Conservation (phyloP, 495 filamentous ascomycete genomes). For the Penicillium desertorum region DNA sequence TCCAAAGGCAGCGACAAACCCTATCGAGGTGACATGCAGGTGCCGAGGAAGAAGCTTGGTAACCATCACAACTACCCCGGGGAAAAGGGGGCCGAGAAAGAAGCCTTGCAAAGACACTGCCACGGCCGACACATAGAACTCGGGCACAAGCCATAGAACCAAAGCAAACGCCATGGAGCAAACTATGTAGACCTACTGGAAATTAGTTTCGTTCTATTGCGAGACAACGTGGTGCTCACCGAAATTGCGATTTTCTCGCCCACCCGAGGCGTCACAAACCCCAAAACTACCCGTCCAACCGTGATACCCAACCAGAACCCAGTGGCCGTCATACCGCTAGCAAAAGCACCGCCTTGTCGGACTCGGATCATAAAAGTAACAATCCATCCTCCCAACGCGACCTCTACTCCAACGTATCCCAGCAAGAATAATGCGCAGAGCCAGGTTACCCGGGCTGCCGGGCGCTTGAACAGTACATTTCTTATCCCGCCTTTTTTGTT, state of each 20-base stretch:
- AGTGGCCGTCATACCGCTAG: constrained; percentile 61
- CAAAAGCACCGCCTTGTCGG: constrained; percentile 53
- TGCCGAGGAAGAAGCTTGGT: constrained; percentile 77
- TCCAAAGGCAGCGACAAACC: constrained; percentile 80
- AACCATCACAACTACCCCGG: constrained; percentile 73
- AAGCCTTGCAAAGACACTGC: constrained; percentile 69
- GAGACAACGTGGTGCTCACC: constrained; percentile 29
- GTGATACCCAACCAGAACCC: constrained; percentile 70
- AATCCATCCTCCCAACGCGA: constrained; percentile 74
- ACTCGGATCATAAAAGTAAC: constrained; percentile 64
- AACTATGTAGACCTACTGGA: constrained; percentile 49
- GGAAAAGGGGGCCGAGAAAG: constrained; percentile 67
- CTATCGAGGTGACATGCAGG: constrained; percentile 78
- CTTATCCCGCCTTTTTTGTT: constrained; percentile 50
- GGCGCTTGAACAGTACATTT: constrained; percentile 53
- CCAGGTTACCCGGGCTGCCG: constrained; percentile 63
- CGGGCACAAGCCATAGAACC: constrained; percentile 67
- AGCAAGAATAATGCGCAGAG: constrained; percentile 73
- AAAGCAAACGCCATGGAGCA: constrained; percentile 56
- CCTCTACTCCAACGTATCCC: constrained; percentile 81
- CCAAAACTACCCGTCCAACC: constrained; percentile 57
- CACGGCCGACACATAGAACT: constrained; percentile 70
- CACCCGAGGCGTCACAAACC: constrained; percentile 61
- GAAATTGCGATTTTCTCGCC: constrained; percentile 60
- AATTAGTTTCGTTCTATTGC: neutral